These are phyloP conservation scores for Aspergillus texensis DNA, from an alignment of 2,329 filamentous ascomycete genomes.

Conservation along the genomic window DNA sequence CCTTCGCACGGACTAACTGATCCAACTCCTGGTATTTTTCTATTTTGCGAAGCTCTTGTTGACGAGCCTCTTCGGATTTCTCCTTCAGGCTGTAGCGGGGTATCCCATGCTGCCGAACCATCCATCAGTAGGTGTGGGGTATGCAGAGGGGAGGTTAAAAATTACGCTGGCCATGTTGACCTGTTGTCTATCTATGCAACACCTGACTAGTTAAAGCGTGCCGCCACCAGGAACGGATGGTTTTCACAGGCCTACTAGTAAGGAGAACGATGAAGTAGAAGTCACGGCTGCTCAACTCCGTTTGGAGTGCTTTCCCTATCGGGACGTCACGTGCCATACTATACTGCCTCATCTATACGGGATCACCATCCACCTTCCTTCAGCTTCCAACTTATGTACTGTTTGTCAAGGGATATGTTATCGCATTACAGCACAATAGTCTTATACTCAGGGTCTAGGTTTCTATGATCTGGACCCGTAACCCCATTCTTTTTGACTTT, in stretches of 20 bases:
- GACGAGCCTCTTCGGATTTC: slow-evolving; percentile 69
- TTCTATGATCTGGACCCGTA: neutral
- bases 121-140: slow-evolving; percentile 18
- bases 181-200: slow-evolving; percentile 1
- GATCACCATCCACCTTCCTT: neutral
- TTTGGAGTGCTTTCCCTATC: slow-evolving; percentile 19
- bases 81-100: slow-evolving; percentile 65
- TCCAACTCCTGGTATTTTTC: slow-evolving; percentile 73
- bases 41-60: slow-evolving; percentile 75
- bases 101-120: slow-evolving; percentile 73
- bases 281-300: slow-evolving; percentile 3
- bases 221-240: slow-evolving; percentile 2
- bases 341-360: neutral
- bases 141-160: slow-evolving; percentile 3
- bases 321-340: slow-evolving; percentile 16
- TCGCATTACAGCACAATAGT: neutral
- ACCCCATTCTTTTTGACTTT: slow-evolving; percentile 9
- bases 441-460: slow-evolving; percentile 4
- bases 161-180: slow-evolving; percentile 37
- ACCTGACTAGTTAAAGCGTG: neutral
- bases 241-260: neutral
- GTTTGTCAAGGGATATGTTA: neutral
- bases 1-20: slow-evolving; percentile 66
- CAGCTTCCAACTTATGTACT: neutral
- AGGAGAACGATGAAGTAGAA: neutral